Evolutionary conservation across 1,284 basidiomycete species (phyloP).

Genomic region (Ustilago tritici): DNA sequence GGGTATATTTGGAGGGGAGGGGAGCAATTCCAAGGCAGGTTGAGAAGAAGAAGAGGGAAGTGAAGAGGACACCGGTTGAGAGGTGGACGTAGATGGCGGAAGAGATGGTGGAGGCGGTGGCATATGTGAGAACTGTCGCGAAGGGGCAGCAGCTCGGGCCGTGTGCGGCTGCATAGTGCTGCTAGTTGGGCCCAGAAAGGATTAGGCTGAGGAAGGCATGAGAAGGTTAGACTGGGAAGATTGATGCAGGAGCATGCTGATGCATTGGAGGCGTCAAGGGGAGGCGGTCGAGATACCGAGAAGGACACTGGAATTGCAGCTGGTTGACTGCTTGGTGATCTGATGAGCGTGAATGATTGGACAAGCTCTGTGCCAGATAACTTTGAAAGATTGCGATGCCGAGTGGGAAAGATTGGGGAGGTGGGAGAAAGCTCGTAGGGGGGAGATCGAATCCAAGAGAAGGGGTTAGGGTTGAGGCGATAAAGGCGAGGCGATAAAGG

Average conservation of each 20-base stretch:
- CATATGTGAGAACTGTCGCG: conserved; percentile 4
- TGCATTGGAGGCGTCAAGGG: neutral
- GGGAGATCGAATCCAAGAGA: neutral
- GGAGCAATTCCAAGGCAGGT: neutral
- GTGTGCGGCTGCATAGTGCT: neutral
- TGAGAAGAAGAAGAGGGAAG: neutral
- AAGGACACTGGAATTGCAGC: neutral
- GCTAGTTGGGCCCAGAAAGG: neutral
- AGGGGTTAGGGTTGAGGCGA: neutral
- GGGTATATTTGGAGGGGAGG: conserved; percentile 10
- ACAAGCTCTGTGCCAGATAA: conserved; percentile 1
- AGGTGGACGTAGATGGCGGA: conserved; percentile 17
- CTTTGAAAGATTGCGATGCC: conserved; percentile 1
- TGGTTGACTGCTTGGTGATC: neutral
- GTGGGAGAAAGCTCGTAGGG: neutral
- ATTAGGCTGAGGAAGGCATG: conserved; percentile 1
- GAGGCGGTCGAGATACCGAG: neutral
- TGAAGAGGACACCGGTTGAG: neutral
- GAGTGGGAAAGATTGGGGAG: neutral
- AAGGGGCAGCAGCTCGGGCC: neutral
- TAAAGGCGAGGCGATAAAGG: neutral
- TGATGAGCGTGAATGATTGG: conserved; percentile 7
- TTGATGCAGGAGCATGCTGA: conserved; percentile 4
- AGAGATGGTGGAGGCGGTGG: conserved; percentile 15
- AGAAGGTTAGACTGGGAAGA: neutral